Evolutionary conservation across 2,329 filamentous ascomycete species (phyloP).

Genomic region (Aspergillus sp.): DNA sequence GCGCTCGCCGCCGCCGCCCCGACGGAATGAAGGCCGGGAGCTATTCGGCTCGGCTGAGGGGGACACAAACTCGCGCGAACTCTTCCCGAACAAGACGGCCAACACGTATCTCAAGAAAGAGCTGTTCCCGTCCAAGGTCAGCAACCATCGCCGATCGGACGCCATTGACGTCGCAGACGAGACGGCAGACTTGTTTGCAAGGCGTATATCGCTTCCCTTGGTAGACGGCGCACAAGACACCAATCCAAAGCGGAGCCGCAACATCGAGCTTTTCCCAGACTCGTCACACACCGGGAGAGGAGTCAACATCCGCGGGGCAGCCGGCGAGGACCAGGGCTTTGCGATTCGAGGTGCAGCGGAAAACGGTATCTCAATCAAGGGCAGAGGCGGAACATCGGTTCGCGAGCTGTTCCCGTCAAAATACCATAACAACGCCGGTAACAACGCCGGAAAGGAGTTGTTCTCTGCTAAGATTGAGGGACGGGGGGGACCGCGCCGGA

Average conservation of each 20-base stretch:
- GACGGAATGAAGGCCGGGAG: conserved; percentile 51
- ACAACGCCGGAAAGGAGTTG: conserved; percentile 67
- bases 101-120: conserved; percentile 54
- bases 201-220: conserved; percentile 51
- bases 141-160: conserved; percentile 50
- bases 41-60: conserved; percentile 51
- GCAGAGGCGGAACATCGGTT: conserved; percentile 60
- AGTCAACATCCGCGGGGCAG: conserved; percentile 8
- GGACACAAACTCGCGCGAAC: conserved; percentile 44
- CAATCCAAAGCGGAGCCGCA: conserved; percentile 25
- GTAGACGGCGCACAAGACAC: conserved; percentile 44
- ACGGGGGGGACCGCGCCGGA: conserved; percentile 60
- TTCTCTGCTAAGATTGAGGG: conserved; percentile 63
- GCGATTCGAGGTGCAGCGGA: conserved; percentile 8
- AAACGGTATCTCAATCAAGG: conserved; percentile 66
- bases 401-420: conserved; percentile 71
- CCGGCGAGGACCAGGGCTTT: conserved; percentile 2
- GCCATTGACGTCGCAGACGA: conserved; percentile 57
- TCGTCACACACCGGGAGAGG: conserved; percentile 35
- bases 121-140: conserved; percentile 56
- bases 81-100: conserved; percentile 46
- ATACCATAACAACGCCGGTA: conserved; percentile 56
- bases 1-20: conserved; percentile 38
- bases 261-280: conserved; percentile 44
- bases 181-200: conserved; percentile 52